Conservation (phyloP, 108 stramenopile genomes). For the Mediolabrus comicus region DNA sequence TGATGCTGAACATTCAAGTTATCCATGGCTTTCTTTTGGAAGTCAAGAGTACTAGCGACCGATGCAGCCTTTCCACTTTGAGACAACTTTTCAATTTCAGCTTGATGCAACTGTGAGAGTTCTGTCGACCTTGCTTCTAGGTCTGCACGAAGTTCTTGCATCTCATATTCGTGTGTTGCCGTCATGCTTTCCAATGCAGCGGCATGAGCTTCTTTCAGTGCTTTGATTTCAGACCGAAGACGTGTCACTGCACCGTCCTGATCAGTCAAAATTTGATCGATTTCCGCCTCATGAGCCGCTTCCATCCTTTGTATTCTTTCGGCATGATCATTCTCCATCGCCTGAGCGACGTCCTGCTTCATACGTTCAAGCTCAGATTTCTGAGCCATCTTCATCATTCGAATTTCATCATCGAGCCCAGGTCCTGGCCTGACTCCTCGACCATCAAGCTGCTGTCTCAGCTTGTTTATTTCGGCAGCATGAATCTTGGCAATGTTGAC, state of each 20-base stretch:
- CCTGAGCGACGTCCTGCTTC: not conserved
- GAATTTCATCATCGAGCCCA: not conserved
- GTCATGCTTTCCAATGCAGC: not conserved
- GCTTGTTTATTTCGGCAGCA: not conserved
- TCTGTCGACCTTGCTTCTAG: conserved; percentile 7
- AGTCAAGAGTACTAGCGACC: not conserved
- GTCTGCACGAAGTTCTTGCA: conserved; percentile 15
- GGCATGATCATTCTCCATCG: conserved; percentile 3
- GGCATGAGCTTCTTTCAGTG: not conserved
- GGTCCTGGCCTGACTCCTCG: not conserved
- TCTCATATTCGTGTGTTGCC: conserved; percentile 6
- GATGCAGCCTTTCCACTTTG: conserved; percentile 15
- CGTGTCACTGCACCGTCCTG: not conserved
- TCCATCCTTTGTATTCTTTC: conserved; percentile 3
- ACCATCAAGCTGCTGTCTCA: not conserved
- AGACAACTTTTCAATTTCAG: conserved; percentile 15
- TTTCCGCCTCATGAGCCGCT: not conserved
- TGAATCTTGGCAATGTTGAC: conserved; percentile 1
- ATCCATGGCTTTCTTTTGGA: conserved; percentile 14
- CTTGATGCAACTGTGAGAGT: not conserved
- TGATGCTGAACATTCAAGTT: conserved; percentile 16
- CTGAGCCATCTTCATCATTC: not conserved
- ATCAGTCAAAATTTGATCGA: not conserved
- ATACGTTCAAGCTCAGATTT: not conserved
- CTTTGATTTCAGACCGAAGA: not conserved